These are phyloP conservation scores for Thuidium tamariscinum DNA, from an alignment of 225 moss, liverwort and hornwort species.

Conservation along the genomic window DNA sequence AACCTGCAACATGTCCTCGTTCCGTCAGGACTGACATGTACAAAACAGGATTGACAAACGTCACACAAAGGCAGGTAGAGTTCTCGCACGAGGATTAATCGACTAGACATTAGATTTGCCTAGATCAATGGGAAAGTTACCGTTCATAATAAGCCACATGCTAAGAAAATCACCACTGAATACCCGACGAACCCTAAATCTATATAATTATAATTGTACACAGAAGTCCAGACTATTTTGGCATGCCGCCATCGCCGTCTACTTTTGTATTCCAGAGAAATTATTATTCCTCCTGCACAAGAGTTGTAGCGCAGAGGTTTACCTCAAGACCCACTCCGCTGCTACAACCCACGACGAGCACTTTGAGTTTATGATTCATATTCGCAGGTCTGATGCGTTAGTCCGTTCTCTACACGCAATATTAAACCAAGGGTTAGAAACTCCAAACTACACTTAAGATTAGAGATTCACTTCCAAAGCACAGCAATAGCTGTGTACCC, in stretches of 20 bases:
- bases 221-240: not conserved
- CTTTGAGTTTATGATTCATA: slow-evolving; percentile 29
- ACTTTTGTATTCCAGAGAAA: not conserved
- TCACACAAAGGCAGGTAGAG: not conserved
- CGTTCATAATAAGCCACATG: not conserved
- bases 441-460: not conserved
- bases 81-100: not conserved
- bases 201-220: not conserved
- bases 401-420: slow-evolving; percentile 4
- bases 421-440: not conserved
- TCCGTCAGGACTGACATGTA: not conserved
- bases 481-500: not conserved
- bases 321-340: slow-evolving; percentile 84
- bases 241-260: not conserved
- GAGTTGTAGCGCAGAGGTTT: not conserved
- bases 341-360: slow-evolving; percentile 75
- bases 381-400: not conserved
- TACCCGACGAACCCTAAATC: not conserved
- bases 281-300: not conserved
- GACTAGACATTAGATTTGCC: not conserved
- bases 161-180: not conserved
- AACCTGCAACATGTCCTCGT: slow-evolving; percentile 35
- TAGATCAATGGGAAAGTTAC: not conserved
- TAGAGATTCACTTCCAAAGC: not conserved
- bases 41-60: not conserved